These are phyloP conservation scores for Trichophyton benhamiae DNA, from an alignment of 2,329 filamentous ascomycete species.

Conservation along the genomic window DNA sequence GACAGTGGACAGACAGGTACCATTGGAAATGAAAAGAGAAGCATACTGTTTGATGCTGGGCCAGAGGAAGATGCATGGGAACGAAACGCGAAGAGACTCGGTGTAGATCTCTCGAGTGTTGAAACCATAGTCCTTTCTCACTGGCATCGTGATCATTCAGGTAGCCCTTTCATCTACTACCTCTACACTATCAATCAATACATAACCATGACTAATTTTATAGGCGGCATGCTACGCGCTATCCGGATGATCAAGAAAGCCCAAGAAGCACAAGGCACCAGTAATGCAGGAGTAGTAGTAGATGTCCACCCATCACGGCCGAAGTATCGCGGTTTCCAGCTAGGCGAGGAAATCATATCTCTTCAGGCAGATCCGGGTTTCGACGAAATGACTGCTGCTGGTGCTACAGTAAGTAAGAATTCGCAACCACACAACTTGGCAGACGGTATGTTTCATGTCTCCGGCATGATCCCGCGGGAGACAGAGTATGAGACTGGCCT, in stretches of 20 bases:
- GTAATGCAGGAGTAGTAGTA: slow-evolving; percentile 25
- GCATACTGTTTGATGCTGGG: slow-evolving; percentile 43
- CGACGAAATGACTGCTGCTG: slow-evolving; percentile 35
- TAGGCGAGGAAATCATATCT: slow-evolving; percentile 33
- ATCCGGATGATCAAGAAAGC: slow-evolving; percentile 37
- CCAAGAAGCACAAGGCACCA: slow-evolving; percentile 17
- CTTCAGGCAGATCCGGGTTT: slow-evolving; percentile 44
- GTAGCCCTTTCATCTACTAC: slow-evolving; percentile 16
- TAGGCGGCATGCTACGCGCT: slow-evolving; percentile 40
- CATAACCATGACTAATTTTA: background rate
- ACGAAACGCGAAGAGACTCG: slow-evolving; percentile 36
- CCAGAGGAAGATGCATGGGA: slow-evolving; percentile 42
- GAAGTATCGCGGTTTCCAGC: slow-evolving; percentile 38
- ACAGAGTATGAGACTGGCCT: slow-evolving; percentile 41
- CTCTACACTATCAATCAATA: background rate
- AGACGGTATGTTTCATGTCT: slow-evolving; percentile 42
- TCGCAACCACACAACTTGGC: slow-evolving; percentile 35
- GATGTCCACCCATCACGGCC: slow-evolving; percentile 45
- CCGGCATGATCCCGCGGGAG: slow-evolving; percentile 40
- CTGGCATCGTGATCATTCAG: slow-evolving; percentile 46
- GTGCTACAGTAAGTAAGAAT: slow-evolving; percentile 30
- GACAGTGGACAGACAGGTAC: slow-evolving; percentile 32
- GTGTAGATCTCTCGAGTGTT: slow-evolving; percentile 32
- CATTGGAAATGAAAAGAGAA: slow-evolving; percentile 33
- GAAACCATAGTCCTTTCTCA: slow-evolving; percentile 41